phyloP scores from a whole-genome alignment of 345 rosid genomes.

The Arabidopsis suecica region DNA sequence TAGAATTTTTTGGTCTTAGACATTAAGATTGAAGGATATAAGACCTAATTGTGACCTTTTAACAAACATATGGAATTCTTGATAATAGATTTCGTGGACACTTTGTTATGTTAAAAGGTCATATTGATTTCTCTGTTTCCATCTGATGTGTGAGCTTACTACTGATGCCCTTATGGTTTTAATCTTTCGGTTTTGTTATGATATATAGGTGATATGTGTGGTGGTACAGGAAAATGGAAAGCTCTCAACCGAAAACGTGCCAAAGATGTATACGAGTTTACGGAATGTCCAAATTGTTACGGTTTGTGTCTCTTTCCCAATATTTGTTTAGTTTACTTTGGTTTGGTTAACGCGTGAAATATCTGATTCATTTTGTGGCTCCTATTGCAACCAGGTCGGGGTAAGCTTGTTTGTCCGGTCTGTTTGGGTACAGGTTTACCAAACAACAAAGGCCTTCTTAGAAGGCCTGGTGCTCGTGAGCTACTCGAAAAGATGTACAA shows the following conservation, averaged over 20 bases:
- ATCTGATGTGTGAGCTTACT: conserved; percentile 6
- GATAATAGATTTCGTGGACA: not conserved
- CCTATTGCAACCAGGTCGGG: conserved; percentile 65
- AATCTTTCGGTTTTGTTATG: conserved; percentile 8
- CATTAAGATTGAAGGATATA: not conserved
- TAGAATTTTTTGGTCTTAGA: not conserved
- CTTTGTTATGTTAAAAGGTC: not conserved
- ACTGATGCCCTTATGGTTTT: not conserved
- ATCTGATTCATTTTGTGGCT: conserved; percentile 1
- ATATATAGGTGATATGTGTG: conserved; percentile 94
- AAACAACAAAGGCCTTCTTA: conserved; percentile 88
- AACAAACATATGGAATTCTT: not conserved
- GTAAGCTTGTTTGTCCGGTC: conserved; percentile 93
- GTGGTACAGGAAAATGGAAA: conserved; percentile 99
- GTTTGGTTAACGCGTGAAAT: not conserved
- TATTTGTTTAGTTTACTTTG: not conserved
- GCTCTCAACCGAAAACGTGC: conserved; percentile 95
- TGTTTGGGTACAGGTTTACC: conserved; percentile 94
- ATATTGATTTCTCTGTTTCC: not conserved
- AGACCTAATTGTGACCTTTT: not conserved
- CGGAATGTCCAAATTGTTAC: conserved; percentile 96
- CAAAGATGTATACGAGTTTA: conserved; percentile 93
- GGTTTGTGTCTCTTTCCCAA: conserved; percentile 52
- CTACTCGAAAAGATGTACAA: conserved; percentile 95
- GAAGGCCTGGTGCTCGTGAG: conserved; percentile 85